Evolutionary conservation across 257 asterid genomes (phyloP), one percentile per base, ranked within the genome.

Genomic region (Nicotiana benthamiana): DNA sequence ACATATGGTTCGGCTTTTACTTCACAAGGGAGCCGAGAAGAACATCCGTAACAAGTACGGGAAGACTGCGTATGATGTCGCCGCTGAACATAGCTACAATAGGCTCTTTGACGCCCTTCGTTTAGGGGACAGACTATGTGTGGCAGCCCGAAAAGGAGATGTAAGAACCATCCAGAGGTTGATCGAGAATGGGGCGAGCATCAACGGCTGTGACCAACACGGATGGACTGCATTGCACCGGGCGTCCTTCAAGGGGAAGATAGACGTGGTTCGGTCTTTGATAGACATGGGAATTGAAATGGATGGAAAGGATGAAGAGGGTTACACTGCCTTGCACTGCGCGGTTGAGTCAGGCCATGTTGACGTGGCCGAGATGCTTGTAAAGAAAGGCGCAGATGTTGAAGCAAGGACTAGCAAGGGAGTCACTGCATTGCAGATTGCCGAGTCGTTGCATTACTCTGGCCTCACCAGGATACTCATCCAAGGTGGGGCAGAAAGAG

Each of bases 221-320:
- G 94, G 97, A 4, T 93, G 97, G 96, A 92, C 92, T 0, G 93
- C 90, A 9, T 87, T 93, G 27, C 98, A 93, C 72, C 65, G 98
- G 16, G 94, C 96, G 0, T 87, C 92, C 2, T 92, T 92, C 52
- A 93, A 92, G 80, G 96, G 98, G 28, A 76, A 88, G 4, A 53
- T 82, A 0, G 97, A 93, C 16, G 92, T 86, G 6, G 91, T 83
- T 8, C 81, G 90, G 54, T 80, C 87, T 13, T 79, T 92, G 9
- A 81, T 92, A 2, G 96, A 89, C 32, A 90, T 86, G 56, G 97
- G 96, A 0, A 84, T 87, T 9, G 97, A 92, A 8, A 74, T 88
- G 2, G 83, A 91, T 52, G 92, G 90, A 0, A 91, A 84, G 64
- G 98, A 92, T 10, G 92, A 83, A 64, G 92, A 91, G 20, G 98